Base-by-base conservation (phyloP, 2,329 filamentous ascomycete species). In the Paecilomyces sp. region DNA sequence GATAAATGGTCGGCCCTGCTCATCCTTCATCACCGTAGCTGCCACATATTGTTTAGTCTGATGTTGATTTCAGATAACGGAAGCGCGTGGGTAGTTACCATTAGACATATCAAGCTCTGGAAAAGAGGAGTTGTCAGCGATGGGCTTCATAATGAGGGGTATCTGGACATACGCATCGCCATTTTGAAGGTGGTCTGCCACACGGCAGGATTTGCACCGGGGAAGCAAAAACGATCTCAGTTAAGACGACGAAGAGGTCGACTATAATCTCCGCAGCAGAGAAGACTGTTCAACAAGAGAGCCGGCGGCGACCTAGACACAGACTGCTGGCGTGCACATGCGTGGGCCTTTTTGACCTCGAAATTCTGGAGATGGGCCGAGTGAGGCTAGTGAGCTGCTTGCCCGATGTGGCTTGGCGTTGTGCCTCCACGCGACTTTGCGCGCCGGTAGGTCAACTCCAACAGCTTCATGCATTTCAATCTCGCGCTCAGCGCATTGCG, bases 1-100 rank as follows among this genome's bases (percentile, higher is more conserved):
- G 74, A 99, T 99, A 78, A 99, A 99, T 47, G 94, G 94, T 74
- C 94, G 87, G 63, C 94, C 94, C 77, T 94, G 88, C 80, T 99
- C 94, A 83, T 99, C 94, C 82, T 96, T 96, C 83, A 97, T 86
- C 77, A 99, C 79, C 77, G 85, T 82, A 70, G 86, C 86, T 85
- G 65, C 68, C 60, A 31, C 34, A 54, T 36, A 55, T 33, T 52
- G 62, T 74, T 57, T 34, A 41, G 12, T 33, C 24, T 54, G 51
- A 24, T 31, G 28, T 53, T 67, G 58, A 67, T 63, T 33, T 62
- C 54, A 61, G 62, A 61, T 28, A 47, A 62, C 47, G 58, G 47
- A 11, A 34, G 13, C 60, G n/a, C n/a, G n/a, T 18, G 41, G 36
- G n/a, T 18, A 62, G 58, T 56, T 66, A 79, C 77, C 77, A 73